phyloP scores from a whole-genome alignment of 306 rosid species.

The Inga oerstediana region DNA sequence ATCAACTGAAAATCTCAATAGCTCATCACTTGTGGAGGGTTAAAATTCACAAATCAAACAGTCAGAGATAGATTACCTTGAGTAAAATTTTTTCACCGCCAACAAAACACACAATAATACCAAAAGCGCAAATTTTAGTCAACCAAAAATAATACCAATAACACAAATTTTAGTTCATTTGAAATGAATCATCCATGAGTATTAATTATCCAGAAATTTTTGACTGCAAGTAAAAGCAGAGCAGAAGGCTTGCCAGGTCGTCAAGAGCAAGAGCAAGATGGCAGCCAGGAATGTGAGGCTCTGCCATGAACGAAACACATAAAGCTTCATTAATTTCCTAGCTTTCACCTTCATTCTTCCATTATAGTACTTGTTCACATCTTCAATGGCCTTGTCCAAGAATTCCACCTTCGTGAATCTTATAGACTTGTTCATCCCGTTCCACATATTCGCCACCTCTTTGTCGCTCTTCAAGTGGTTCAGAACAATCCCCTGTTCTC shows the following conservation, averaged over 20 bases:
- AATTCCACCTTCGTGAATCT: slow-evolving; percentile 62
- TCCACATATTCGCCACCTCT: slow-evolving; percentile 67
- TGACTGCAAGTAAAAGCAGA: slow-evolving; percentile 42
- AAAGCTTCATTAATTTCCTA: slow-evolving; percentile 46
- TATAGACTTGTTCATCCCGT: slow-evolving; percentile 74
- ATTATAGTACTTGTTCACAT: slow-evolving; percentile 66
- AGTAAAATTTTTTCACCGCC: neutral
- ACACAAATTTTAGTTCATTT: neutral
- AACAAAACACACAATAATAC: neutral
- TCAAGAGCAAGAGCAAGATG: slow-evolving; percentile 52
- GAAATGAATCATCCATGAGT: neutral
- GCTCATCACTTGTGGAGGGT: neutral
- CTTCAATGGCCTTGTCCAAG: slow-evolving; percentile 75
- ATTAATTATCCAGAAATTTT: slow-evolving; percentile 9
- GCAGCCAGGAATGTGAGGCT: slow-evolving; percentile 63
- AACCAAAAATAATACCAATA: neutral
- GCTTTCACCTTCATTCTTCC: slow-evolving; percentile 63
- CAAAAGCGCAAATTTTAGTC: neutral
- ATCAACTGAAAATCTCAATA: neutral
- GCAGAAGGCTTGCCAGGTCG: slow-evolving; percentile 47
- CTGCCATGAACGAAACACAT: slow-evolving; percentile 69
- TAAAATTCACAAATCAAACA: neutral
- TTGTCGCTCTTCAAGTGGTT: slow-evolving; percentile 71
- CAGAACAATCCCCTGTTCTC: slow-evolving; percentile 57
- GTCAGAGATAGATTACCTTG: neutral